Evolutionary conservation across 352 stramenopile species (phyloP).

Genomic region (Aphanomyces astaci): DNA sequence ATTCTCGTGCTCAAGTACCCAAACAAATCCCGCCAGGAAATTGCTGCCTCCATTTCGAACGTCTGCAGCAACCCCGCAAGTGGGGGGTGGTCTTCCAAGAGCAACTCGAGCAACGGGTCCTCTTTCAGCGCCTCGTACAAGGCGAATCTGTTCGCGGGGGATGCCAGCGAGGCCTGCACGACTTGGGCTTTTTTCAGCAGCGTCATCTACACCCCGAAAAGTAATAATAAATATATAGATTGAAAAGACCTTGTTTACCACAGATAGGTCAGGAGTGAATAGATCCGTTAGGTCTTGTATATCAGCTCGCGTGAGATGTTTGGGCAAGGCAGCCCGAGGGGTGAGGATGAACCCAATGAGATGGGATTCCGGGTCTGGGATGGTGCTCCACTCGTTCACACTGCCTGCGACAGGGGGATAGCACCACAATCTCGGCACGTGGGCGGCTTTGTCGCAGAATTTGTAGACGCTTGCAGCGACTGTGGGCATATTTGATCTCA

Average conservation of each 20-base stretch:
- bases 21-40: slow-evolving; percentile 13
- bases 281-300: background rate
- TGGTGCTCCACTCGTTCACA: slow-evolving; percentile 2
- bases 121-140: slow-evolving; percentile 8
- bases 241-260: background rate
- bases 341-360: slow-evolving; percentile 18
- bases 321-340: background rate
- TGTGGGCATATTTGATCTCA: background rate
- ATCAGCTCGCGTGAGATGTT: background rate
- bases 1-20: slow-evolving; percentile 5
- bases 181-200: slow-evolving; percentile 7
- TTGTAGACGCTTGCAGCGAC: background rate
- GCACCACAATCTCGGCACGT: background rate
- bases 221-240: background rate
- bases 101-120: background rate
- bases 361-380: slow-evolving; percentile 13
- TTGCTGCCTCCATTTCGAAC: background rate
- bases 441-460: background rate
- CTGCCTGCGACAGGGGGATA: background rate
- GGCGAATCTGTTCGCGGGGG: slow-evolving; percentile 6
- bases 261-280: background rate
- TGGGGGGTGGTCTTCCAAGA: background rate
- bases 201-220: slow-evolving; percentile 13
- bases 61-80: background rate
- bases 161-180: background rate